Base-by-base conservation (phyloP, 164 flowering plant genomes). In the Akebia trifoliata region DNA sequence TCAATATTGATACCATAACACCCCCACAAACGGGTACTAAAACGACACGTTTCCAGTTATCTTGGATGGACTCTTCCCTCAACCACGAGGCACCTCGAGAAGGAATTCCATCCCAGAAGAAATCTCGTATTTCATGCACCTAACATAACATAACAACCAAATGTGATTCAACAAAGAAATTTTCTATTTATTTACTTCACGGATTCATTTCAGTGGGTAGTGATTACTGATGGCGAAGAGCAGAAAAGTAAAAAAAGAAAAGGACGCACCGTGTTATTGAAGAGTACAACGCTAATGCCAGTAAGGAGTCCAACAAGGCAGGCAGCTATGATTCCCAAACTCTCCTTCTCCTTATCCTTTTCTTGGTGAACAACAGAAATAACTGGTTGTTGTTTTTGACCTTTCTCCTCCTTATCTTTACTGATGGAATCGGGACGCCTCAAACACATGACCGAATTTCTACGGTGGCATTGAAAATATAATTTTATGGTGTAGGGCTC, bases 21-120 rank as follows among this genome's bases (percentile, higher is more conserved):
- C 96, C 98, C 14, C 98, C 98, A 68, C 61, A 77, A 38, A 76
- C 69, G 30, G 98, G 98, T 9, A 92, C 91, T 15, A 79, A 57
- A 22, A 89, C 69, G 29, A 87, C 79, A 8, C 77, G 79, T 49
- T 52, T 42, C 96, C 96, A 87, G 25, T 49, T 80, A 20, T 64
- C 67, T 60, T 71, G 66, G 34, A 81, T 12, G 3, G 96, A 84
- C 72, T 76, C 78, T 57, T 87, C 88, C 44, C 96, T 83, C 54
- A 92, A 67, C 96, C 96, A 89, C 9, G 93, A 83, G 21, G 95
- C 93, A 22, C 96, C 98, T 65, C 81, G 74, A 44, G 69, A 64
- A 20, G 93, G 91, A 40, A 92, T 81, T n/a, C 87, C 96, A 47
- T 80, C 95, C 98, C 96, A 89, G 65, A 77, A 84, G 37, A 85